Evolutionary conservation across 2,329 filamentous ascomycete genomes (phyloP).

Genomic region (Colletotrichum musae): DNA sequence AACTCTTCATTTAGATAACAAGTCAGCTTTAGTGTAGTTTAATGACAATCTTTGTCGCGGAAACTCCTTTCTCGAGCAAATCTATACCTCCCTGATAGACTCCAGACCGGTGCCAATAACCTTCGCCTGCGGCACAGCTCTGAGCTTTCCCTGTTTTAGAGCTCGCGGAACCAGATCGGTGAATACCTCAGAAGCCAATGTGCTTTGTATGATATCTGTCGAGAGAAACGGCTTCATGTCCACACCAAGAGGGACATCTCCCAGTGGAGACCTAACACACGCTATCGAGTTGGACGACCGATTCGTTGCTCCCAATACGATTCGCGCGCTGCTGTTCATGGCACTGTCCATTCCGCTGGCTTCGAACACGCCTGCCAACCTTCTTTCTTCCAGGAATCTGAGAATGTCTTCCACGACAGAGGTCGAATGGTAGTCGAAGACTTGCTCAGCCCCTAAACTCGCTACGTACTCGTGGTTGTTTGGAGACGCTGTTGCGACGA

Average conservation of each 20-base stretch:
- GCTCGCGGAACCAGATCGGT: background rate
- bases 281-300: background rate
- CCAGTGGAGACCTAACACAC: background rate
- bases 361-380: background rate
- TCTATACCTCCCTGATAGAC: conserved; percentile 12
- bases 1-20: too few relatives aligned
- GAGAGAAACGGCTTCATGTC: background rate
- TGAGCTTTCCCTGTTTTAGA: background rate
- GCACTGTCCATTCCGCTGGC: conserved; percentile 2
- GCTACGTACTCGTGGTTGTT: background rate
- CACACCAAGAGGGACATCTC: background rate
- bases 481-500: background rate
- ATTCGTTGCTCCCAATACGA: background rate
- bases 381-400: background rate
- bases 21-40: background rate
- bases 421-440: conserved; percentile 1
- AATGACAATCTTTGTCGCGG: background rate
- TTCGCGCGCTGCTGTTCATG: background rate
- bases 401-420: background rate
- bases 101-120: background rate
- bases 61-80: background rate
- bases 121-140: background rate
- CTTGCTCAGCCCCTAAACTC: background rate
- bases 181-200: background rate
- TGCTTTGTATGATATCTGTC: background rate